Evolutionary conservation across 495 filamentous ascomycete species (phyloP).

Genomic region (Xylaria flabelliformis): DNA sequence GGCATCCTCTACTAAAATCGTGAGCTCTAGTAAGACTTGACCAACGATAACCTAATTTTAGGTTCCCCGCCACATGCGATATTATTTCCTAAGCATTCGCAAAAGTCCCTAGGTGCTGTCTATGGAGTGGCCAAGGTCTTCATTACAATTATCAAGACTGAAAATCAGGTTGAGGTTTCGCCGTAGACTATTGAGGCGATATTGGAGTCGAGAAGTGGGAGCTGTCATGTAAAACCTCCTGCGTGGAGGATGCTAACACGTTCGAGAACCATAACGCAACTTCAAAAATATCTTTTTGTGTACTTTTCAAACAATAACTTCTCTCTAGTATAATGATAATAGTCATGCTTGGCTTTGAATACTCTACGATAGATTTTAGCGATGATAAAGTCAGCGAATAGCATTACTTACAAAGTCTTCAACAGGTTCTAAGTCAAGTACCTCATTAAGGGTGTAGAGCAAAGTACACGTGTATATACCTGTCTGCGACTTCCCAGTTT

Average conservation of each 20-base stretch:
- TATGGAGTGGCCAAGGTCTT: neutral
- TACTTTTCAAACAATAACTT: neutral
- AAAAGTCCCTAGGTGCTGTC: neutral
- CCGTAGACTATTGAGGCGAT: neutral
- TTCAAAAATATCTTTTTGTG: neutral
- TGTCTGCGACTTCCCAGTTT: neutral
- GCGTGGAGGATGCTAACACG: neutral
- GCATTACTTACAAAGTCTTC: neutral
- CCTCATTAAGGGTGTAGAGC: neutral
- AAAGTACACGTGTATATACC: neutral
- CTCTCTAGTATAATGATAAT: neutral
- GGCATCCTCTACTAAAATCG: neutral
- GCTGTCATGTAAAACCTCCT: too few species aligned
- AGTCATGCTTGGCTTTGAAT: neutral
- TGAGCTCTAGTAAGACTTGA: neutral
- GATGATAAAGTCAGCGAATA: neutral
- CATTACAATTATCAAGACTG: neutral
- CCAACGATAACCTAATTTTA: neutral
- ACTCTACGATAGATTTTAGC: neutral
- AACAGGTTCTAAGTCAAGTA: neutral
- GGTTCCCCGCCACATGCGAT: constrained; percentile 19
- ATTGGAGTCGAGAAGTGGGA: neutral
- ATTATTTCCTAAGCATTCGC: neutral
- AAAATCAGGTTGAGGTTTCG: neutral
- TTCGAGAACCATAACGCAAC: neutral